phyloP scores from a whole-genome alignment of 129 eudicot species.

The Artemisia argyi region DNA sequence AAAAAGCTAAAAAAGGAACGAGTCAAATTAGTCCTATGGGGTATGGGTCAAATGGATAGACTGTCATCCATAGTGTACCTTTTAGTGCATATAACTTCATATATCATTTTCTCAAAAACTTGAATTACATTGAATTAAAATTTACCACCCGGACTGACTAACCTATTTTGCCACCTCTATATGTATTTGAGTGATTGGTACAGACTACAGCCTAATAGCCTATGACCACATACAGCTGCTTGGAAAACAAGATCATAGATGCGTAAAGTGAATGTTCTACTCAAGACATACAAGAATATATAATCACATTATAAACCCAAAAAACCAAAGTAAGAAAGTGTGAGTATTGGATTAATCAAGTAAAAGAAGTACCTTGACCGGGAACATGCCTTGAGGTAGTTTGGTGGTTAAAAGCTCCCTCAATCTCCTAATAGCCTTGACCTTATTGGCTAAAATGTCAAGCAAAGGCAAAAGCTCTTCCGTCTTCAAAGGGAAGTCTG shows the following conservation, averaged over 20 bases:
- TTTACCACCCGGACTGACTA: not conserved
- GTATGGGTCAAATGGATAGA: too few relatives aligned
- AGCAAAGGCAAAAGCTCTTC: constrained; percentile 89
- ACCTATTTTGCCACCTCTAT: not conserved
- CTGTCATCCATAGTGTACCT: too few relatives aligned
- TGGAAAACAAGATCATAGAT: not conserved
- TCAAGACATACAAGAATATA: not conserved
- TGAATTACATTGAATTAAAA: too few relatives aligned
- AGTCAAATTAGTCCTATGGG: too few relatives aligned
- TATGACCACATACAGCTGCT: not conserved
- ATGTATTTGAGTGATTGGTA: too few relatives aligned
- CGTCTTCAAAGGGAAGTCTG: constrained; percentile 82
- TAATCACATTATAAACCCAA: constrained; percentile 4
- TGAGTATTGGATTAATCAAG: not conserved
- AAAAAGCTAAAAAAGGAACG: too few relatives aligned
- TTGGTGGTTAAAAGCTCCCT: constrained; percentile 31
- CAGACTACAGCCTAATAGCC: too few relatives aligned
- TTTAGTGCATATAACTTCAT: too few relatives aligned
- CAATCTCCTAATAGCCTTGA: constrained; percentile 33
- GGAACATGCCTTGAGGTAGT: constrained; percentile 23
- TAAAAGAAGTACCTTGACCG: constrained; percentile 24
- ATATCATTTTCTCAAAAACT: too few relatives aligned
- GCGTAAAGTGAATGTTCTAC: not conserved
- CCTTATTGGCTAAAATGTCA: constrained; percentile 88
- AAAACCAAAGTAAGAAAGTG: not conserved